Percentiles rank a stretch among this genome's conserved stretches.
Conservation (phyloP, 2,329 filamentous ascomycete species). For the Mariannaea sp. region DNA sequence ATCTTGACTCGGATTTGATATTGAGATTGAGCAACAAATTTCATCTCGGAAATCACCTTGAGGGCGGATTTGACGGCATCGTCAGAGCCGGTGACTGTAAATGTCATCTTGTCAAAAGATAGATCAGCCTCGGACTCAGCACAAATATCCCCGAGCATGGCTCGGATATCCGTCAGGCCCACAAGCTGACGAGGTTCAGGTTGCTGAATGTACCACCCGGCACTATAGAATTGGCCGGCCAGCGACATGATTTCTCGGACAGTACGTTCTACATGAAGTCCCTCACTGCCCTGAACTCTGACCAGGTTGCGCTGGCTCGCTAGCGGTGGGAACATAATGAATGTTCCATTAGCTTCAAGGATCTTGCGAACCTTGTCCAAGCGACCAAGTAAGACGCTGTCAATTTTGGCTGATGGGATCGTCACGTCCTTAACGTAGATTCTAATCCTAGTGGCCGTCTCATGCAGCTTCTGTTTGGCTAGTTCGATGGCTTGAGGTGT, state of each 20-base stretch:
- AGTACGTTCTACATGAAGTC: constrained; percentile 91
- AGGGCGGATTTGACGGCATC: constrained; percentile 96
- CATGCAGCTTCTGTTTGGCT: constrained; percentile 90
- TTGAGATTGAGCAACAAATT: constrained; percentile 82
- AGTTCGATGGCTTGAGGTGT: constrained; percentile 80
- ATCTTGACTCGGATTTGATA: constrained; percentile 98
- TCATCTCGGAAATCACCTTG: constrained; percentile 88
- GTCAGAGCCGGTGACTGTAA: constrained; percentile 93
- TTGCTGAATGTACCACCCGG: constrained; percentile 91
- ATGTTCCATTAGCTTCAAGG: constrained; percentile 94
- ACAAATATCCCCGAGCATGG: constrained; percentile 95
- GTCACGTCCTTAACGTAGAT: constrained; percentile 90
- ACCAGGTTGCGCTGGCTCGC: constrained; percentile 84
- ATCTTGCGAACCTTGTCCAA: constrained; percentile 98
- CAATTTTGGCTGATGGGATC: constrained; percentile 89
- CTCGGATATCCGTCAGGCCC: constrained; percentile 74
- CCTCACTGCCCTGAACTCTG: constrained; percentile 90
- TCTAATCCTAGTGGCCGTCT: constrained; percentile 79
- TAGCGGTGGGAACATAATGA: constrained; percentile 87
- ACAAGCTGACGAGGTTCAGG: constrained; percentile 67
- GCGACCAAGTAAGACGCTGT: constrained; percentile 87
- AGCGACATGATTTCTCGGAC: constrained; percentile 95
- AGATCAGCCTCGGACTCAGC: constrained; percentile 95
- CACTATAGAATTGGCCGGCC: constrained; percentile 96
- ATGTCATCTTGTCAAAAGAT: constrained; percentile 91